Base-by-base conservation (phyloP, 345 rosid species). In the Camelina laxa region DNA sequence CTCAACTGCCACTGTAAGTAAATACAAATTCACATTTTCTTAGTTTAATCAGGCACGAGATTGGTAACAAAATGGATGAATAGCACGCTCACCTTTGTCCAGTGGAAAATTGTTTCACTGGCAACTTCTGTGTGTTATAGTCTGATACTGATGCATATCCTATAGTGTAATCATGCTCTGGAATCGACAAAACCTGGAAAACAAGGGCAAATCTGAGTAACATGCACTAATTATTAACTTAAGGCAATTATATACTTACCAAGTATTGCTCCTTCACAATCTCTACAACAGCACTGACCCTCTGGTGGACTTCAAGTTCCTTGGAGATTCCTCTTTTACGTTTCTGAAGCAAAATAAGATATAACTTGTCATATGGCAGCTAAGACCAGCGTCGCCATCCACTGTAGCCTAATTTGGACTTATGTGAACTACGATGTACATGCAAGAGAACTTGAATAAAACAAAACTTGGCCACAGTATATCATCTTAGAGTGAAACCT, bases 251-350 rank as follows among this genome's bases (percentile, higher is more conserved):
- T 67, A 42, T 3, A 84, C 91, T 83, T 84, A 77, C 99, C 97
- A 95, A 75, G 86, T 95, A 92, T 80, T 90, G 85, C 81, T 92
- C 99, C 81, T 95, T 95, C 80, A 89, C 97, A 74, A 95, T 89
- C 89, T 95, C 99, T 61, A 95, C 96, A 69, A 87, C 66, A 57
- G 97, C 93, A 76, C 75, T 83, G 65, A 92, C 91, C 42, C 80
- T 83, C 83, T 87, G 92, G 82, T 85, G 86, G 84, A 92, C 68
- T 82, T 87, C 92, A 76, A 92, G 83, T 33, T 83, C 86, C 81
- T 82, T 90, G 45, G 76, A 73, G 48, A 74, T 67, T 77, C 84
- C 89, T 70, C 86, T 89, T 84, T 87, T 92, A 75, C 90, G 92
- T 80, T 92, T 90, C 97, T 89, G 83, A 64, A 75, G 74, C 61